Percentiles rank a stretch among this genome's conserved stretches.
phyloP scores from a whole-genome alignment of 768 basidiomycete genomes.

The Russula brevipes region DNA sequence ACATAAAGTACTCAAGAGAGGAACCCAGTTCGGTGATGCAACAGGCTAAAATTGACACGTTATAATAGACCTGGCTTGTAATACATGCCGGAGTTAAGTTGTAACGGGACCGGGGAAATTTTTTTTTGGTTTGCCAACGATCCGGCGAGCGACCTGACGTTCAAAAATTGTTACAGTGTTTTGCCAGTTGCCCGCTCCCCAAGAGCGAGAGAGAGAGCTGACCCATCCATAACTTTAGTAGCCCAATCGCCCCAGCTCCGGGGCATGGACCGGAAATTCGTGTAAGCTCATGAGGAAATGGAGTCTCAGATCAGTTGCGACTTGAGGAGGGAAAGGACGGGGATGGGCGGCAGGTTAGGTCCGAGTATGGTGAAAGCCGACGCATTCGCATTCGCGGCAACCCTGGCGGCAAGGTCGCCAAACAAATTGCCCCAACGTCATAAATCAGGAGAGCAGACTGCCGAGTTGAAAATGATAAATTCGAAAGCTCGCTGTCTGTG shows the following conservation, averaged over 20 bases:
- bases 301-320: background rate
- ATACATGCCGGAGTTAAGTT: too few relatives aligned
- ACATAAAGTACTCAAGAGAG: too few relatives aligned
- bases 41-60: too few relatives aligned
- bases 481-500: too few relatives aligned
- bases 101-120: too few relatives aligned
- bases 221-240: background rate
- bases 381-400: conserved; percentile 12
- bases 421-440: background rate
- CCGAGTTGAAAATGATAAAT: background rate
- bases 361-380: conserved; percentile 3
- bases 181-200: background rate
- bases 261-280: background rate
- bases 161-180: conserved; percentile 1
- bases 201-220: too few relatives aligned
- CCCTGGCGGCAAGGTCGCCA: background rate
- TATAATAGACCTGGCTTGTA: too few relatives aligned
- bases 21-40: too few relatives aligned
- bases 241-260: background rate
- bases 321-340: background rate
- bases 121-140: background rate
- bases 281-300: background rate
- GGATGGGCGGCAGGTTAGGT: background rate
- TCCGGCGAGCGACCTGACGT: conserved; percentile 4
- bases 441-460: background rate